Base-by-base conservation (phyloP, 208 protist species). In the Entamoeba invadens region DNA sequence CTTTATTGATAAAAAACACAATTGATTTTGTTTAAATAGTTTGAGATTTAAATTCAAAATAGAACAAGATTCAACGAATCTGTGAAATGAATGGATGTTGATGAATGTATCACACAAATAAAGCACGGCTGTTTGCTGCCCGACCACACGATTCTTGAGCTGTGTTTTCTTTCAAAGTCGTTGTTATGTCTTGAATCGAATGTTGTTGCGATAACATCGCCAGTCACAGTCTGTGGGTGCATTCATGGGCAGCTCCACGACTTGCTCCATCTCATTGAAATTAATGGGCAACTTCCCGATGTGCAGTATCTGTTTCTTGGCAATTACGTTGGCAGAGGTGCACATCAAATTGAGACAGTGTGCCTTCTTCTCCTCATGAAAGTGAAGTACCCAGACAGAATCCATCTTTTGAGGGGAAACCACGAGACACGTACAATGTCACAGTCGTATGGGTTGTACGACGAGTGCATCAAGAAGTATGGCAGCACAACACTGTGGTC, bases 381-480 rank as follows among this genome's bases (percentile, higher is more conserved):
- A 94, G 95, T 99, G 42, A 97, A 98, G 57, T 99, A 98, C 94
- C 98, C 98, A 14, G 97, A 98, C 93, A 96, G 98, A 4, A 96
- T 99, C 51, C 98, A 98, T 95, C 95, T 99, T 21, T 96, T 99
- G 10, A 97, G 98, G 94, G 98, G 98, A 91, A 99, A 99, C 95
- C 98, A 99, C 95, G 98, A 99, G 95, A 98, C 97, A 1, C 96
- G 98, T 5, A 98, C 99, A 94, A 98, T 99, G 92, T 99, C 98
- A 93, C 98, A 99, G 93, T 98, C 98, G 31, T 99, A 99, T 96
- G 98, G 98, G 44, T 99, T 99, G 95, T 99, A 99, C 95, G 98
- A 99, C 92, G 98, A 99, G 51, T 99, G 98, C 95, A 96, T 99
- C 77, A 96, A 98, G 51, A 99, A 99, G 95, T 99, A 99, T 94